phyloP scores from a whole-genome alignment of 1,139 yeast genomes.

The Kurtzmaniella quercitrusa region DNA sequence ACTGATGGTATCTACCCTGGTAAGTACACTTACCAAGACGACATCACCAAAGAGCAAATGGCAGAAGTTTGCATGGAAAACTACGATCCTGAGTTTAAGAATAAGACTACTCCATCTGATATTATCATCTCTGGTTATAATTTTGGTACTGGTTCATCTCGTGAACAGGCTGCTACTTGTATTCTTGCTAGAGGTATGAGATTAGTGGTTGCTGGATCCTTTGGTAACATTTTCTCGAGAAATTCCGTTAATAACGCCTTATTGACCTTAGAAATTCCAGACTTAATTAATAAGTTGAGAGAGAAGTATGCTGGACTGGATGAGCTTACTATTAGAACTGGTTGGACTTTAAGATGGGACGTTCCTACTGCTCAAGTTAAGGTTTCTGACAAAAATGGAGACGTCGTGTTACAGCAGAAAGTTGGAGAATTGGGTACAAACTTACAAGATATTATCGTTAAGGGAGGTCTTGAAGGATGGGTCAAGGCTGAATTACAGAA shows the following conservation, averaged over 20 bases:
- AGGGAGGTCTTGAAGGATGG: constrained; percentile 99
- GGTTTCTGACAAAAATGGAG: constrained; percentile 64
- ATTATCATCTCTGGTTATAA: constrained; percentile 89
- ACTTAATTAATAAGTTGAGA: constrained; percentile 71
- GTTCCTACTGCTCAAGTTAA: constrained; percentile 78
- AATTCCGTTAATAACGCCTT: constrained; percentile 95
- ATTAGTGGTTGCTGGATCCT: constrained; percentile 93
- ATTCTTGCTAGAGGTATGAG: constrained; percentile 91
- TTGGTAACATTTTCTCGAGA: constrained; percentile 93
- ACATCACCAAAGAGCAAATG: constrained; percentile 89
- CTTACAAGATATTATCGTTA: constrained; percentile 91
- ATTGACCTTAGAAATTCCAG: constrained; percentile 89
- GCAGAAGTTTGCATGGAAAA: constrained; percentile 99
- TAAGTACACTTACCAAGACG: constrained; percentile 97
- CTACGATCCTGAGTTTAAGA: constrained; percentile 82
- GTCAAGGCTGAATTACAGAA: constrained; percentile 68
- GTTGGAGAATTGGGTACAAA: constrained; percentile 96
- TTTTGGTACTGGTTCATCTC: constrained; percentile 97
- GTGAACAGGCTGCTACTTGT: constrained; percentile 99
- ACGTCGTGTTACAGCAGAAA: constrained; percentile 70
- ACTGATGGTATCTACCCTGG: constrained; percentile 99
- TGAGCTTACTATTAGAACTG: constrained; percentile 89
- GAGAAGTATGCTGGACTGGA: constrained; percentile 51
- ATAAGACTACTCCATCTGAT: constrained; percentile 81
- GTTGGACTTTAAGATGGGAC: constrained; percentile 91